These are phyloP conservation scores for Blastocystis sp. DNA, from an alignment of 352 stramenopile genomes.

Conservation along the genomic window DNA sequence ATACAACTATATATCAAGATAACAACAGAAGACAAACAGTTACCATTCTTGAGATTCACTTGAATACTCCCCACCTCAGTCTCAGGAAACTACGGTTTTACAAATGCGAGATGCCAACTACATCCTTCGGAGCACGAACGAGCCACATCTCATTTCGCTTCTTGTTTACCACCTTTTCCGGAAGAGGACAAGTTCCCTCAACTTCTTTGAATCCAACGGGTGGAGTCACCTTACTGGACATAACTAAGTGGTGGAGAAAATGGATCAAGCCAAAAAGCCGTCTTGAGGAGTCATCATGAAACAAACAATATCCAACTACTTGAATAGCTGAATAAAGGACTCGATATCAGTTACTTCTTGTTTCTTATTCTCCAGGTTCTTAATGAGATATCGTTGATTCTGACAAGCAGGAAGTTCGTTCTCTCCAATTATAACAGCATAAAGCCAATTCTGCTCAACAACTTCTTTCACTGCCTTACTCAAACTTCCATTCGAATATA, in stretches of 20 bases:
- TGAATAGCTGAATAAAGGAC: not conserved
- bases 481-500: not conserved
- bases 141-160: slow-evolving; percentile 60
- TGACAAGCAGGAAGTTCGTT: not conserved
- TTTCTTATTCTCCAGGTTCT: not conserved
- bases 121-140: slow-evolving; percentile 33
- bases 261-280: not conserved
- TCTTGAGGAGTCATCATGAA: not conserved
- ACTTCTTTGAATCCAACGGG: slow-evolving; percentile 22
- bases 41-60: slow-evolving; percentile 37
- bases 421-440: slow-evolving; percentile 24
- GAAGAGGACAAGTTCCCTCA: slow-evolving; percentile 37
- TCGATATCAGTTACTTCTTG: not conserved
- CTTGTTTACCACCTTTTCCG: slow-evolving; percentile 51
- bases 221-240: slow-evolving; percentile 17
- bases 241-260: not conserved
- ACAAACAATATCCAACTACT: not conserved
- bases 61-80: slow-evolving; percentile 37
- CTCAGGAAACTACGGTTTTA: slow-evolving; percentile 40
- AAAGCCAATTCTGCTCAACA: not conserved
- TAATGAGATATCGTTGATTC: not conserved
- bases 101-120: not conserved
- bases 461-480: slow-evolving; percentile 34
- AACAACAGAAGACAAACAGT: not conserved
- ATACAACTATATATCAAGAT: not conserved